These are phyloP conservation scores for Inosperma sp. DNA, from an alignment of 768 basidiomycete species.

Conservation along the genomic window DNA sequence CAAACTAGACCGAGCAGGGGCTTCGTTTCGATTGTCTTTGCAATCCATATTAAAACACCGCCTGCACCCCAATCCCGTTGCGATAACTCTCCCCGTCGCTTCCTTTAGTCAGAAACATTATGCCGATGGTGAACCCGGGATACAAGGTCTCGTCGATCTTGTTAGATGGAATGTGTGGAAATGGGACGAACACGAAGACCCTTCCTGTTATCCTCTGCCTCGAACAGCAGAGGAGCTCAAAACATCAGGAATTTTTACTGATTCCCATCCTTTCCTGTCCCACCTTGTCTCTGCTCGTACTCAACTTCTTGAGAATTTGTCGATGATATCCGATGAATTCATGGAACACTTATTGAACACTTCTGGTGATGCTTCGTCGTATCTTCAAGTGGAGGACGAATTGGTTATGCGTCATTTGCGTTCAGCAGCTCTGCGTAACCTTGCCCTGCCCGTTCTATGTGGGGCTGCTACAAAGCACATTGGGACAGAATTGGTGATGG, in stretches of 20 bases:
- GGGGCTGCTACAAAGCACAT: slow-evolving; percentile 79
- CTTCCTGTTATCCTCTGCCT: slow-evolving; percentile 47
- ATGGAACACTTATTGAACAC: slow-evolving; percentile 64
- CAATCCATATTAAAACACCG: slow-evolving; percentile 69
- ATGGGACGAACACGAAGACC: slow-evolving; percentile 53
- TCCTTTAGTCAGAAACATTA: slow-evolving; percentile 70
- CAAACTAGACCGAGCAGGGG: slow-evolving; percentile 84
- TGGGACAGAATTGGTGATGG: slow-evolving; percentile 75
- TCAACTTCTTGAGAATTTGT: slow-evolving; percentile 69
- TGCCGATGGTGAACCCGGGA: slow-evolving; percentile 69
- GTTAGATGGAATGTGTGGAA: slow-evolving; percentile 82
- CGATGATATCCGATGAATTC: slow-evolving; percentile 77
- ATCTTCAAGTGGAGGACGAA: slow-evolving; percentile 52
- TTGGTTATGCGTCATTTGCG: slow-evolving; percentile 64
- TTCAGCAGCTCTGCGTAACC: slow-evolving; percentile 55
- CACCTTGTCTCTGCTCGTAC: slow-evolving; percentile 65
- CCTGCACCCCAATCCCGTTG: slow-evolving; percentile 69
- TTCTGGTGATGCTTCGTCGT: slow-evolving; percentile 55
- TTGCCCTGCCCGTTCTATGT: slow-evolving; percentile 75
- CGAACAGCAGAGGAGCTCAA: slow-evolving; percentile 41
- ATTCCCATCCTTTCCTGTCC: slow-evolving; percentile 61
- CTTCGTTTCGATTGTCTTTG: slow-evolving; percentile 69
- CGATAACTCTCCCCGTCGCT: slow-evolving; percentile 69
- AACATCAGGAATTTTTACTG: slow-evolving; percentile 42
- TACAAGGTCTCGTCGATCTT: slow-evolving; percentile 80